Percentiles rank a stretch among this genome's conserved stretches.
phyloP scores from a whole-genome alignment of 352 stramenopile species.

The Peronospora farinosa region DNA sequence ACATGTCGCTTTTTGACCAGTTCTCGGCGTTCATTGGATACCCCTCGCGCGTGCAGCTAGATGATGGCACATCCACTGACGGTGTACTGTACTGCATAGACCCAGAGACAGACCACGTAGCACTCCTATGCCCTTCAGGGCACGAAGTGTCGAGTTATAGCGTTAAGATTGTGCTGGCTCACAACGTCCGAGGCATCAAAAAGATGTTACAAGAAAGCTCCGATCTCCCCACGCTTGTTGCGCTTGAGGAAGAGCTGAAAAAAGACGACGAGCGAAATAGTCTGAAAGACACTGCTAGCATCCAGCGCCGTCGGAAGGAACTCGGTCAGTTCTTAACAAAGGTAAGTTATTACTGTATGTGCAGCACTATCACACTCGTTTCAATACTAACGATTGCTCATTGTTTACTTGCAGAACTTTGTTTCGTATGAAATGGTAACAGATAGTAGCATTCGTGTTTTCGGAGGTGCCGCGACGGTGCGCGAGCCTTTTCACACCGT shows the following conservation, averaged over 20 bases:
- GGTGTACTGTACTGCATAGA: constrained; percentile 56
- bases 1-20: constrained; percentile 28
- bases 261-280: background rate
- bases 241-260: constrained; percentile 12
- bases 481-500: constrained; percentile 28
- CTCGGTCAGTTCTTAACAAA: constrained; percentile 19
- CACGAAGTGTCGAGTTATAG: constrained; percentile 9
- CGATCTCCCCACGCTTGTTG: constrained; percentile 11
- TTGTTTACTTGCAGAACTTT: constrained; percentile 14
- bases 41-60: constrained; percentile 31
- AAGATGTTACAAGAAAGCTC: constrained; percentile 11
- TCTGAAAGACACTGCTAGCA: constrained; percentile 3
- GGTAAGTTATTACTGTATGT: constrained; percentile 9
- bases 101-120: constrained; percentile 48
- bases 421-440: constrained; percentile 18
- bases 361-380: background rate
- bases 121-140: constrained; percentile 22
- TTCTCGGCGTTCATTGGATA: constrained; percentile 30
- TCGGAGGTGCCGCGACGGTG: constrained; percentile 45
- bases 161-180: constrained; percentile 34
- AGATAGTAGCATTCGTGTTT: constrained; percentile 27
- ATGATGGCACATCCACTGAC: constrained; percentile 29
- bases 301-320: constrained; percentile 7
- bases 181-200: constrained; percentile 20
- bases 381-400: background rate